Conservation (phyloP, 192 early-diverging fungal genomes). For the Mortierella claussenii region DNA sequence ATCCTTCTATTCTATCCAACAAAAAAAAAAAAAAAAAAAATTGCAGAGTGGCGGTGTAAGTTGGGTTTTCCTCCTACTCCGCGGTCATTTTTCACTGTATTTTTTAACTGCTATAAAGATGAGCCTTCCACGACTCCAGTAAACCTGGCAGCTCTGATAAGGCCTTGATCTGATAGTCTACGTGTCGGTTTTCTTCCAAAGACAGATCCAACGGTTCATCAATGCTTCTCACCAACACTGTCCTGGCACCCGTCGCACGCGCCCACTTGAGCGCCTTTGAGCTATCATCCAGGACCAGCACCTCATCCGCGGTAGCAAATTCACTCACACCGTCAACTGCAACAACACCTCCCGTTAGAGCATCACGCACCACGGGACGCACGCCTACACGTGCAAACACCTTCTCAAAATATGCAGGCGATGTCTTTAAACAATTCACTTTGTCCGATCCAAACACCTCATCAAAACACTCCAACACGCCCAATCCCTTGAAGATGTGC, state of each 20-base stretch:
- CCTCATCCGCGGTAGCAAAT: constrained; percentile 13
- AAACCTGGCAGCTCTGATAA: constrained; percentile 30
- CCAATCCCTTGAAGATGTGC: constrained; percentile 22
- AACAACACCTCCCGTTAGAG: neutral
- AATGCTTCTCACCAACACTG: constrained; percentile 27
- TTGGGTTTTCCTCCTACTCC: neutral
- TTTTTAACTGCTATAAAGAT: constrained; percentile 5
- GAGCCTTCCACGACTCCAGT: constrained; percentile 31
- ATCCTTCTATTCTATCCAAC: neutral
- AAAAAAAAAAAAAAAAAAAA: neutral
- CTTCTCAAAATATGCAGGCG: constrained; percentile 13
- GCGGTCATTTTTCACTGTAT: neutral
- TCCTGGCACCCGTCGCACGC: constrained; percentile 23
- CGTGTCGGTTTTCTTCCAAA: constrained; percentile 2
- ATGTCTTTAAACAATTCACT: constrained; percentile 36
- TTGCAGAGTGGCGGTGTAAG: neutral
- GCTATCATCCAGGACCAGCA: constrained; percentile 45
- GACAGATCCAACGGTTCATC: constrained; percentile 24
- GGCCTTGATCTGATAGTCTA: constrained; percentile 31
- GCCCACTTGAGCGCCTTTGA: constrained; percentile 34
- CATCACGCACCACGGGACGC: constrained; percentile 1
- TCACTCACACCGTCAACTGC: neutral
- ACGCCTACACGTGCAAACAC: constrained; percentile 26
- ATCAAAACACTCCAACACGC: constrained; percentile 31
- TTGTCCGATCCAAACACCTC: constrained; percentile 28